Conservation (phyloP, 1,139 yeast genomes). For the Wickerhamiella infanticola region DNA sequence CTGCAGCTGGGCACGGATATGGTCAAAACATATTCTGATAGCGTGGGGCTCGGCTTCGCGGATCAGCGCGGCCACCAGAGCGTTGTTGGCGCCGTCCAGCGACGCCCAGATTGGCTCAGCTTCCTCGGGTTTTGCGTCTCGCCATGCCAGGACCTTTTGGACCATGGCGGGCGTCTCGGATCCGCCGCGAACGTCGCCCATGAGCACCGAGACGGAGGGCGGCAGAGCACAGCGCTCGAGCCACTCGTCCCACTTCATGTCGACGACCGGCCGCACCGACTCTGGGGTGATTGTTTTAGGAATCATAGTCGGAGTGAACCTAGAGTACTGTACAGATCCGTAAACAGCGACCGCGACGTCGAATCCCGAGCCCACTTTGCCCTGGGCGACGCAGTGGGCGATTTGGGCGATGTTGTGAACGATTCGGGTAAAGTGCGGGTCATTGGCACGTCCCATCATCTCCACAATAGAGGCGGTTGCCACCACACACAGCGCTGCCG, state of each 20-base stretch:
- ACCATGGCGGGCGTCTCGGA: constrained; percentile 90
- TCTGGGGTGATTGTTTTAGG: constrained; percentile 6
- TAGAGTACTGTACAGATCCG: constrained; percentile 69
- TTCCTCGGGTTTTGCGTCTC: constrained; percentile 34
- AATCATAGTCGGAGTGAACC: constrained; percentile 33
- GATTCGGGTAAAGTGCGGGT: constrained; percentile 10
- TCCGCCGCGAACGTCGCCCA: constrained; percentile 92
- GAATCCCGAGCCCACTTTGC: constrained; percentile 90
- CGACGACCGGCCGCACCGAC: constrained; percentile 8
- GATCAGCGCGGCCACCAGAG: constrained; percentile 36
- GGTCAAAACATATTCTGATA: constrained; percentile 5
- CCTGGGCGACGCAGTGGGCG: constrained; percentile 87
- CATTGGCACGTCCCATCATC: not conserved
- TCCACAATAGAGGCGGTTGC: constrained; percentile 47
- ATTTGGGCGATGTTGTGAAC: constrained; percentile 77
- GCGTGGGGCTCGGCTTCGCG: constrained; percentile 4
- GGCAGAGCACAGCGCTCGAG: constrained; percentile 52
- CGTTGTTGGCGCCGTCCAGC: constrained; percentile 44
- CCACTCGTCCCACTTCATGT: constrained; percentile 35
- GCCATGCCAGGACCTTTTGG: constrained; percentile 60
- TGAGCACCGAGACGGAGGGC: constrained; percentile 44
- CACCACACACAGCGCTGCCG: constrained; percentile 84
- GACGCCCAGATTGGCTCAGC: constrained; percentile 38
- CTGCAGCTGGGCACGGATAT: constrained; percentile 13
- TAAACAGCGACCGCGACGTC: constrained; percentile 92